Evolutionary conservation across 768 basidiomycete species (phyloP).

Genomic region (Mrakia hoshinonis): DNA sequence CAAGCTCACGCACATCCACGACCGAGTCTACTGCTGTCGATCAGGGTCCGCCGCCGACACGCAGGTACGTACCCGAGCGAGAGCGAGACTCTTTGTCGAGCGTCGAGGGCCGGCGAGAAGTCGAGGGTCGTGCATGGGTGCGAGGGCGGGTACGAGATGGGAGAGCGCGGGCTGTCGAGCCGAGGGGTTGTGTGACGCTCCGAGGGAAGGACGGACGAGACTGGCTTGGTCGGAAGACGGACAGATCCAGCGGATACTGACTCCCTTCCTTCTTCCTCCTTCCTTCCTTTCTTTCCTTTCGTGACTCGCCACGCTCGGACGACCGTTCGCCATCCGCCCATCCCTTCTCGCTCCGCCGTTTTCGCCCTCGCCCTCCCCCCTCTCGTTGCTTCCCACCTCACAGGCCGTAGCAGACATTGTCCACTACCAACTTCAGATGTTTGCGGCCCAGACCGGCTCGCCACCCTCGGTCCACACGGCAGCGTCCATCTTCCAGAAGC

Average conservation of each 20-base stretch:
- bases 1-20: slow-evolving; percentile 92
- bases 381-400: background rate
- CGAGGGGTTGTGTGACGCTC: too few relatives aligned
- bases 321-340: too few relatives aligned
- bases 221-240: too few relatives aligned
- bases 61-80: slow-evolving; percentile 45
- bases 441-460: slow-evolving; percentile 47
- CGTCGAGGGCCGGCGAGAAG: too few relatives aligned
- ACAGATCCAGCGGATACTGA: too few relatives aligned
- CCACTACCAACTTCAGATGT: slow-evolving; percentile 49
- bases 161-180: too few relatives aligned
- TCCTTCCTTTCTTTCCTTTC: background rate
- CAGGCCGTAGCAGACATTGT: slow-evolving; percentile 82
- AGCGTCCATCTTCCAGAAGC: slow-evolving; percentile 69
- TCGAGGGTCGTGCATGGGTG: too few relatives aligned
- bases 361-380: background rate
- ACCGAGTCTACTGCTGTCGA: slow-evolving; percentile 98
- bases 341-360: background rate
- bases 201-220: too few relatives aligned
- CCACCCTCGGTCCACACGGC: slow-evolving; percentile 73
- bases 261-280: background rate
- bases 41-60: slow-evolving; percentile 97
- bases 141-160: too few relatives aligned
- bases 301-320: background rate
- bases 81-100: too few relatives aligned